These are phyloP conservation scores for Panaeolus cyanescens DNA, from an alignment of 768 basidiomycete genomes.

Conservation along the genomic window DNA sequence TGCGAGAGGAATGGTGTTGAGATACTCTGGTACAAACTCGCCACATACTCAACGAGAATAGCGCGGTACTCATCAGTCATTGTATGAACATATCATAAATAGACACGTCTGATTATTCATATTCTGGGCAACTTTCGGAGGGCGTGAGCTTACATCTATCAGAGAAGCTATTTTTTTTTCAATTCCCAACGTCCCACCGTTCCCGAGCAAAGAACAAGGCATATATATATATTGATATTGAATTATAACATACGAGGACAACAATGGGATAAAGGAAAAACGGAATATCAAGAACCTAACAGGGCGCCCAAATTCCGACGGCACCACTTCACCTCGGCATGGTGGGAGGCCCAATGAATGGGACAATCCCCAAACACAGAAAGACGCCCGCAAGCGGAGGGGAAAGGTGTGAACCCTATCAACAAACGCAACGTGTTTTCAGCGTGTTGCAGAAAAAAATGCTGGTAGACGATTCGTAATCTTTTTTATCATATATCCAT, in stretches of 20 bases:
- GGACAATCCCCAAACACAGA: neutral
- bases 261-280: neutral
- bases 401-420: neutral
- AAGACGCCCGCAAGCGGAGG: slow-evolving; percentile 1
- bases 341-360: neutral
- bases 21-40: neutral
- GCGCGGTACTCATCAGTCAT: no score
- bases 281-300: neutral
- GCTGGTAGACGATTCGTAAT: neutral
- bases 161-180: neutral
- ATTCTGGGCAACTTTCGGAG: neutral
- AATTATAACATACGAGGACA: neutral
- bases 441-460: neutral
- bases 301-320: neutral
- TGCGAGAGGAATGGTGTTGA: neutral
- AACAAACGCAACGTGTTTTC: neutral
- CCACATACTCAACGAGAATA: no score
- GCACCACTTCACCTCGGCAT: neutral
- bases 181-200: neutral
- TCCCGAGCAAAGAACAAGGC: neutral
- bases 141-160: no score
- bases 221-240: neutral
- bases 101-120: no score
- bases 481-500: neutral
- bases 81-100: no score